A percentile compares a stretch with the other conserved stretches of the same genome.
phyloP scores from a whole-genome alignment of 352 stramenopile genomes.

The Pythium insidiosum region DNA sequence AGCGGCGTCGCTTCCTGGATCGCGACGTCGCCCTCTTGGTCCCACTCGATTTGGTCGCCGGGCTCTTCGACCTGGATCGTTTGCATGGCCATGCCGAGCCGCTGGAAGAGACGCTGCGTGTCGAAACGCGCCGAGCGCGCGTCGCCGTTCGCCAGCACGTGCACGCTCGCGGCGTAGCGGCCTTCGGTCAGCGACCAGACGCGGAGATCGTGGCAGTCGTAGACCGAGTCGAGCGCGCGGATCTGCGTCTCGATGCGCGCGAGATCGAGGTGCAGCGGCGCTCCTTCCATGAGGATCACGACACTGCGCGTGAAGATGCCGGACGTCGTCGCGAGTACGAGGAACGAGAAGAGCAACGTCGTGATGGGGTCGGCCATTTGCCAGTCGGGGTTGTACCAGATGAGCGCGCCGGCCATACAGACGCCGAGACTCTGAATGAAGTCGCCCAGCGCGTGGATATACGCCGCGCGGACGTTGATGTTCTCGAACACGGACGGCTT shows the following conservation, averaged over 20 bases:
- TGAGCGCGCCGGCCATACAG: conserved; percentile 91
- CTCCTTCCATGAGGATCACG: conserved; percentile 93
- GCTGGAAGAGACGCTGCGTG: conserved; percentile 43
- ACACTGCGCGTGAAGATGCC: conserved; percentile 88
- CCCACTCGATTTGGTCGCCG: conserved; percentile 45
- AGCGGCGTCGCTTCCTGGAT: too few species aligned
- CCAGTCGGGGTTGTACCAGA: conserved; percentile 95
- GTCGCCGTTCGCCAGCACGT: conserved; percentile 71
- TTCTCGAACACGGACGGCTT: conserved; percentile 69
- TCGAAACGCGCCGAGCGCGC: conserved; percentile 33
- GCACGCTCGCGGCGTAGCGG: conserved; percentile 86
- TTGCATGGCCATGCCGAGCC: conserved; percentile 42
- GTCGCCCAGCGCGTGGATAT: conserved; percentile 97
- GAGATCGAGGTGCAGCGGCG: conserved; percentile 60
- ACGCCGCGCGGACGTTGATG: conserved; percentile 96
- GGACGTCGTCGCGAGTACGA: conserved; percentile 93
- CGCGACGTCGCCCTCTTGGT: conserved; percentile 40
- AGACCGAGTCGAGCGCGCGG: conserved; percentile 68
- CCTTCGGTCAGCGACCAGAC: conserved; percentile 95
- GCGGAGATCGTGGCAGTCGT: conserved; percentile 96
- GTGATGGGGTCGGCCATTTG: conserved; percentile 95
- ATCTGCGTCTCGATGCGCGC: conserved; percentile 48
- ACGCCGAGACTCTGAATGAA: conserved; percentile 97
- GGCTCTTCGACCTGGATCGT: conserved; percentile 68
- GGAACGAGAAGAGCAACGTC: conserved; percentile 93